These are phyloP conservation scores for Populus pruinosa DNA, from an alignment of 345 rosid genomes.

Conservation along the genomic window DNA sequence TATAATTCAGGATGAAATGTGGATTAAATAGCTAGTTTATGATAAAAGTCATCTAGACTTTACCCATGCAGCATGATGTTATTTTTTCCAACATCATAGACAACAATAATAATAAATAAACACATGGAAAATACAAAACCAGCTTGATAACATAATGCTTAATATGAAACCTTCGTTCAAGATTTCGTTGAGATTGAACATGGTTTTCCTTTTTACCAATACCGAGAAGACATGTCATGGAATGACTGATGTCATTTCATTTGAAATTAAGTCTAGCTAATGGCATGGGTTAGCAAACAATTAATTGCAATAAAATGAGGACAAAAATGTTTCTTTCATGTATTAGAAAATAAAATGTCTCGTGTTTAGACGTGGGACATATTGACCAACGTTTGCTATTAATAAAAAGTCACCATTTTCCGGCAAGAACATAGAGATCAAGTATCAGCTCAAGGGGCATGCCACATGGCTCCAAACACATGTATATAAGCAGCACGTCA, in stretches of 20 bases:
- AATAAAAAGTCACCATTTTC: background rate
- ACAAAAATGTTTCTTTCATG: background rate
- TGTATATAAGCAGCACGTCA: slow-evolving; percentile 33
- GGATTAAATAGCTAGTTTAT: background rate
- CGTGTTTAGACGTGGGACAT: background rate
- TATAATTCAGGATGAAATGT: no score
- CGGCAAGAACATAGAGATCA: background rate
- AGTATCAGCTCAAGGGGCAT: background rate
- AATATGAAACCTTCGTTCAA: background rate
- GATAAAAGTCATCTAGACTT: background rate
- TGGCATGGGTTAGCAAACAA: background rate
- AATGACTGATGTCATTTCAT: background rate
- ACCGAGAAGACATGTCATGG: background rate
- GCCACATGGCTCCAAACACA: background rate
- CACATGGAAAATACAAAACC: background rate
- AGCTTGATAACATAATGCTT: background rate
- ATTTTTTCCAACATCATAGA: background rate
- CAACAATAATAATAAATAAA: background rate
- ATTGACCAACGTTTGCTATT: background rate
- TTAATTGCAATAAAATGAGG: background rate
- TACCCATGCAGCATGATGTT: background rate
- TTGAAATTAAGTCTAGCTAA: background rate
- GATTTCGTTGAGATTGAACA: no score
- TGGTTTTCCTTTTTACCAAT: background rate
- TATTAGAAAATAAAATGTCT: slow-evolving; percentile 14